These are phyloP conservation scores for Chaetomium cochliodes DNA, from an alignment of 495 filamentous ascomycete species.

Conservation along the genomic window DNA sequence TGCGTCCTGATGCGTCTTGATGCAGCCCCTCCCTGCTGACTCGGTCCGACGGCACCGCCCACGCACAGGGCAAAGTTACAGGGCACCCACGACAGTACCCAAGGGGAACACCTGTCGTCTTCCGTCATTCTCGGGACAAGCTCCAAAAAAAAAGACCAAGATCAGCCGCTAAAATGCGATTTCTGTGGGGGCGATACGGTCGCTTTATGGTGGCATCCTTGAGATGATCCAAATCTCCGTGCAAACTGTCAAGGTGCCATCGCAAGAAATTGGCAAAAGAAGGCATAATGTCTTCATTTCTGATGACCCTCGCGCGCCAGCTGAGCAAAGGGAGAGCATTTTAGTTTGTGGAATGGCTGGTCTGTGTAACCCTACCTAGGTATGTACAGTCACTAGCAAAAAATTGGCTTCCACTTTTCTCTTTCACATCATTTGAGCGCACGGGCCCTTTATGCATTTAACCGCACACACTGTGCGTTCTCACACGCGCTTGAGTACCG, in stretches of 20 bases:
- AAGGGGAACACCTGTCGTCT: not conserved
- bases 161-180: not conserved
- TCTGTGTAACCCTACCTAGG: too few species aligned
- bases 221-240: constrained; percentile 25
- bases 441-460: too few species aligned
- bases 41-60: constrained; percentile 9
- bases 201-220: constrained; percentile 12
- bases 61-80: not conserved
- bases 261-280: not conserved
- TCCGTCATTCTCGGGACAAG: not conserved
- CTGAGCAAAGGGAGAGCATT: too few species aligned
- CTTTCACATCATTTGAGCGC: too few species aligned
- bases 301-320: not conserved
- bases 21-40: not conserved
- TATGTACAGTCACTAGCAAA: too few species aligned
- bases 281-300: constrained; percentile 14
- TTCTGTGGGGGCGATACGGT: not conserved
- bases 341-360: too few species aligned
- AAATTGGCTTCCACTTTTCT: too few species aligned
- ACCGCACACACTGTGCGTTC: too few species aligned
- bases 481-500: too few species aligned
- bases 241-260: not conserved
- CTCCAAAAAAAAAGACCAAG: not conserved
- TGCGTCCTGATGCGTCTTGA: not conserved
- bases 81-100: too few species aligned